Base-by-base conservation (phyloP, 441 rosid species). In the Pelargonium citronellum region DNA sequence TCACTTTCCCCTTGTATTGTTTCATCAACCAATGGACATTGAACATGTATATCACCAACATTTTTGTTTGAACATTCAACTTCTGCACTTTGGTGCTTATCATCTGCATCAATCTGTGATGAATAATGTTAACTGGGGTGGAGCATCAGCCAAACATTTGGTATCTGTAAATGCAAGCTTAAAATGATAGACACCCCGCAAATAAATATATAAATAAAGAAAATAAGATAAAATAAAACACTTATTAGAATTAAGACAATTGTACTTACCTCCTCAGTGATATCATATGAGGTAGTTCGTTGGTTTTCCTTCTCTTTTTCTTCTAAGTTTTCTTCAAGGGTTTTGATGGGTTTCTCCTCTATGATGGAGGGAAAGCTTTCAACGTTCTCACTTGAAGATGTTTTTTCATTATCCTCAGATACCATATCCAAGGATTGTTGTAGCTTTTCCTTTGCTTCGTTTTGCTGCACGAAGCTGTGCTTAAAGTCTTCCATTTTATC, bases 371-470 rank as follows among this genome's bases (percentile, higher is more conserved):
- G 15, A 68, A 66, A 43, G 67, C 75, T 67, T 74, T 69, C 75
- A 37, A 57, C 70, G 53, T 69, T 7, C 69, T 75, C 78, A 49
- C 46, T 66, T 46, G 64, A 65, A 17, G 71, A 27, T 30, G 67
- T 65, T 65, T 66, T 47, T 16, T 41, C 49, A 27, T 46, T 41
- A 13, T 75, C 71, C 72, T 73, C 67, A 34, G 46, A 30, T 61
- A 67, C 66, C 43, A 44, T 41, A 41, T 44, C 71, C 24, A 67
- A 6, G 44, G 73, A 66, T 24, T 51, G 39, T 46, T 67, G 71
- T 60, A 66, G 65, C 65, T 69, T 72, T 73, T 81, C 79, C 44
- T 39, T 55, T 53, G 22, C 76, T 12, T 71, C 73, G 53, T 74
- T 66, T 67, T 70, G 75, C 71, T 73, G 74, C 66, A 27, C 62